Conservation (phyloP, 148 eudicot genomes). For the Polygonum maritimum region DNA sequence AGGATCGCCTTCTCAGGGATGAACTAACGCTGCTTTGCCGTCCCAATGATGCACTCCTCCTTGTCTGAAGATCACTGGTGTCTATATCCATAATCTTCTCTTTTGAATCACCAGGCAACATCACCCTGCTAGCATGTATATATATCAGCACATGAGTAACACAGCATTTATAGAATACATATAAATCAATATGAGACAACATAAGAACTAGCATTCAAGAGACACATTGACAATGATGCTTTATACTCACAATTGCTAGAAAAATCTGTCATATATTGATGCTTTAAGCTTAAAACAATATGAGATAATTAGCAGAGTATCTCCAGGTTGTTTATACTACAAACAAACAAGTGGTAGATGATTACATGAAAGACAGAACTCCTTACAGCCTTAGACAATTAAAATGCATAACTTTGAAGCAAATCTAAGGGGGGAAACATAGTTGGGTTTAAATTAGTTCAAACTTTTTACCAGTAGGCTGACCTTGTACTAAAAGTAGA, state of each 20-base stretch:
- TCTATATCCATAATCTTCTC: constrained; percentile 27
- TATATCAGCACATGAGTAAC: not conserved
- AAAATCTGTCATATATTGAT: not conserved
- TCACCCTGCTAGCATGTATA: not conserved
- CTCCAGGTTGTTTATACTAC: not conserved
- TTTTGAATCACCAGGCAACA: constrained; percentile 10
- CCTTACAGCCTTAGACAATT: not conserved
- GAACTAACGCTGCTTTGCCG: constrained; percentile 32
- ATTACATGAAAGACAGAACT: not conserved
- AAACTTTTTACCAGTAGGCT: not conserved
- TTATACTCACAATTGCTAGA: not conserved
- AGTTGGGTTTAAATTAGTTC: not conserved
- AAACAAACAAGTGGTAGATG: not conserved
- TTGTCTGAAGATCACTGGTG: constrained; percentile 21
- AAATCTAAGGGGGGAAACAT: not conserved
- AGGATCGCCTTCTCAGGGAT: constrained; percentile 39
- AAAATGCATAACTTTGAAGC: not conserved
- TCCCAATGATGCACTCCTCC: constrained; percentile 23
- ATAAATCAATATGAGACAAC: not conserved
- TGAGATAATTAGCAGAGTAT: not conserved
- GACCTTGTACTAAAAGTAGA: not conserved
- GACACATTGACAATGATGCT: not conserved
- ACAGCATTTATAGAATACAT: not conserved
- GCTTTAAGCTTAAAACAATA: not conserved
- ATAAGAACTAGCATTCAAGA: not conserved